Conservation (phyloP, 1,284 basidiomycete genomes). For the Cryptococcus maquisensis region DNA sequence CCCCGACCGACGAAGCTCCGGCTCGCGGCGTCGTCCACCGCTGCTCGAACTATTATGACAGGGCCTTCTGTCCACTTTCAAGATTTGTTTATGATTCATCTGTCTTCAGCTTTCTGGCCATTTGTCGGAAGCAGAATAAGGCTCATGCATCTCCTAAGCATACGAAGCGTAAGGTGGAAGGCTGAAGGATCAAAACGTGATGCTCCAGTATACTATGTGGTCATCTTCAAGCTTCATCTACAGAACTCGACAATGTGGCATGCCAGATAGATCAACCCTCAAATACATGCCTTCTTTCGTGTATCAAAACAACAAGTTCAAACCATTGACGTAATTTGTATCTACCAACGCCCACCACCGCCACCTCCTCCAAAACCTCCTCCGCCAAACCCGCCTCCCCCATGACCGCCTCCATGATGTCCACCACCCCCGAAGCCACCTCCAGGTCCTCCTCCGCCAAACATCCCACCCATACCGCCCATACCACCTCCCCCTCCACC, state of each 20-base stretch:
- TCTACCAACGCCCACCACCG: constrained; percentile 1
- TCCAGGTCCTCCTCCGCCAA: constrained; percentile 4
- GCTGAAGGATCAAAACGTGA: no score
- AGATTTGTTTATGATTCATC: no score
- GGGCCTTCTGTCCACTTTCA: no score
- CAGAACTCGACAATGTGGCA: no score
- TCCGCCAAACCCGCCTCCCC: constrained; percentile 6
- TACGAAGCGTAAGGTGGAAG: no score
- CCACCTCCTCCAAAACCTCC: constrained; percentile 6
- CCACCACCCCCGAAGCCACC: constrained; percentile 4
- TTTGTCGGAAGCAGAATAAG: no score
- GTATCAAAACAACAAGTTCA: not conserved
- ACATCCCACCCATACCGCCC: constrained; percentile 15
- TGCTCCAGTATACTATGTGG: no score
- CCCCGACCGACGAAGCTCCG: not conserved
- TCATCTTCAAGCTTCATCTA: no score
- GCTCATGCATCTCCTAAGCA: no score
- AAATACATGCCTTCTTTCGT: not conserved
- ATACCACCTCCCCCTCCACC: constrained; percentile 8
- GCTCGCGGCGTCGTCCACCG: not conserved
- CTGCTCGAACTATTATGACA: no score
- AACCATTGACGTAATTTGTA: not conserved
- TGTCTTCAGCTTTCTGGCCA: no score
- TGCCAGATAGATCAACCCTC: not conserved
- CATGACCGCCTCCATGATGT: constrained; percentile 2